Conservation (phyloP, 2,329 filamentous ascomycete species). For the Arachnopeziza araneosa region DNA sequence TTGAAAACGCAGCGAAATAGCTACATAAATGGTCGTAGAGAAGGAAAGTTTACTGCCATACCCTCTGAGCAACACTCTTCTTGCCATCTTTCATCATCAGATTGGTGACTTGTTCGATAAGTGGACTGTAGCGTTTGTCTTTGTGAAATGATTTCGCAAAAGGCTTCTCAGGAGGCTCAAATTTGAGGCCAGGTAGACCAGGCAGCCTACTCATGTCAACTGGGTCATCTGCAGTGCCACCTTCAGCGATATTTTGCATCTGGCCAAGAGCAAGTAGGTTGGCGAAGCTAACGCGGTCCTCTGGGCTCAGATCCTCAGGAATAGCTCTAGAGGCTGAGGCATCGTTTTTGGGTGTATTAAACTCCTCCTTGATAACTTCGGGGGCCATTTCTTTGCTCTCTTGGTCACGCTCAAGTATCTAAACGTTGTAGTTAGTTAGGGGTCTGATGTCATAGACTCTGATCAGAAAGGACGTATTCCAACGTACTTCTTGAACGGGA, state of each 20-base stretch:
- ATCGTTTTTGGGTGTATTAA: slow-evolving; percentile 25
- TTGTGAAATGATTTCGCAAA: slow-evolving; percentile 58
- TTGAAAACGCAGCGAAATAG: slow-evolving; percentile 17
- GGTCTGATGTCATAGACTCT: slow-evolving; percentile 14
- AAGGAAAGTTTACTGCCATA: slow-evolving; percentile 37
- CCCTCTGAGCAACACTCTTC: slow-evolving; percentile 81
- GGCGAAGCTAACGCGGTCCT: slow-evolving; percentile 24
- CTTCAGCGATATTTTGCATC: slow-evolving; percentile 24
- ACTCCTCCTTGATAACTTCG: slow-evolving; percentile 58
- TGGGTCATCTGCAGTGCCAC: slow-evolving; percentile 17
- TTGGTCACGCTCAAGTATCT: slow-evolving; percentile 61
- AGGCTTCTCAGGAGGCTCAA: slow-evolving; percentile 62
- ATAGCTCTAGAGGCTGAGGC: background rate
- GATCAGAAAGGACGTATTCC: background rate
- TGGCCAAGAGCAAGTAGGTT: slow-evolving; percentile 29
- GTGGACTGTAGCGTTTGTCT: slow-evolving; percentile 77
- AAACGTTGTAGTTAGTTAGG: slow-evolving; percentile 1
- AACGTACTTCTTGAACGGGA: slow-evolving; percentile 57
- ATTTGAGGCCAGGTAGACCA: slow-evolving; percentile 47
- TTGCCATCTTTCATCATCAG: slow-evolving; percentile 90
- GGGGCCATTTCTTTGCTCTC: slow-evolving; percentile 55
- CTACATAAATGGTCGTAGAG: slow-evolving; percentile 10
- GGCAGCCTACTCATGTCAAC: slow-evolving; percentile 10
- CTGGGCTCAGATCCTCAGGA: slow-evolving; percentile 21
- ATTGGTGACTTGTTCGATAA: slow-evolving; percentile 83